These are phyloP conservation scores for Fusarium sp. DNA, from an alignment of 2,329 filamentous ascomycete species.

Conservation along the genomic window DNA sequence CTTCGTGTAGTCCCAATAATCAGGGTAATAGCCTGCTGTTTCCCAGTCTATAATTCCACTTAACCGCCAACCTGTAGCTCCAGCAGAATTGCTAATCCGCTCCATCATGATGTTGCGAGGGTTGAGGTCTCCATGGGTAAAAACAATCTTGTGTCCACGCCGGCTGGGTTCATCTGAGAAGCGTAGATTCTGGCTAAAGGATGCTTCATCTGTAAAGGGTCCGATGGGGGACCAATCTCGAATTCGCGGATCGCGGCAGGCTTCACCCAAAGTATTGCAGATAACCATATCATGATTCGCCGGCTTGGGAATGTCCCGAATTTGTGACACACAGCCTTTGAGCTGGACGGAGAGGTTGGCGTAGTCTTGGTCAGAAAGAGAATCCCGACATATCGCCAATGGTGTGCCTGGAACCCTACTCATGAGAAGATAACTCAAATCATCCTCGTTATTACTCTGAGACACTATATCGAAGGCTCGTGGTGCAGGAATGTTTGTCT, in stretches of 20 bases:
- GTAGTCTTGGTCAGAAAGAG: neutral
- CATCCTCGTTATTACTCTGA: neutral
- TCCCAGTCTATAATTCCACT: neutral
- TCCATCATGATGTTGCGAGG: neutral
- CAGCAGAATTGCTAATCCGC: neutral
- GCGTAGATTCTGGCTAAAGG: neutral
- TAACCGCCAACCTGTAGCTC: neutral
- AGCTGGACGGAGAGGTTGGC: neutral
- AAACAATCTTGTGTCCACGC: neutral
- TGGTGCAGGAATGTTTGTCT: neutral
- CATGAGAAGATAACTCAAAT: neutral
- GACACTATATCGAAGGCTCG: neutral
- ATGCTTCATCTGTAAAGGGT: neutral
- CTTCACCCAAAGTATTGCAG: neutral
- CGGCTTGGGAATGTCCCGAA: neutral
- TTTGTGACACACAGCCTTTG: neutral
- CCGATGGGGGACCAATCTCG: neutral
- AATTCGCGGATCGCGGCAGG: neutral
- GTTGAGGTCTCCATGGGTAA: neutral
- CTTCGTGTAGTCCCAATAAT: neutral
- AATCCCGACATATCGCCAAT: neutral
- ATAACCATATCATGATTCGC: neutral
- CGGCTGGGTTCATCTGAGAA: neutral
- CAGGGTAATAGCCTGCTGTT: neutral
- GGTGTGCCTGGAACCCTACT: neutral